A percentile compares a stretch with the other conserved stretches of the same genome.
Conservation (phyloP, 2,329 filamentous ascomycete species). For the Raffaelea ambrosiae region DNA sequence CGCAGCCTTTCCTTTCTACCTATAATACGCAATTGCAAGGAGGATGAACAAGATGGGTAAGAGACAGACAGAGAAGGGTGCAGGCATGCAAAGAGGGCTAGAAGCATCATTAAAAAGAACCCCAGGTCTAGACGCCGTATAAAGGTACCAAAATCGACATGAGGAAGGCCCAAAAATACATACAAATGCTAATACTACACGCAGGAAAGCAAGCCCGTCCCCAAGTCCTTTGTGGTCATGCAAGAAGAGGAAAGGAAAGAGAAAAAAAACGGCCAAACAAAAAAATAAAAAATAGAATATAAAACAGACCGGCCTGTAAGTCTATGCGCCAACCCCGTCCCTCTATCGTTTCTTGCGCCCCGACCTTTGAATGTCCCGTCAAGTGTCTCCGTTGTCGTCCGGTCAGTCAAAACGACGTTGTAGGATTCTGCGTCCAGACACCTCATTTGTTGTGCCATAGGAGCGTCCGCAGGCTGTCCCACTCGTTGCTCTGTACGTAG, state of each 20-base stretch:
- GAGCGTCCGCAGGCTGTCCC: constrained; percentile 79
- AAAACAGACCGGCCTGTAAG: too few relatives aligned
- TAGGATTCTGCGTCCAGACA: background rate
- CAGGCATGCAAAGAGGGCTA: background rate
- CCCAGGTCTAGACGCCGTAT: background rate
- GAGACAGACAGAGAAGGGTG: background rate
- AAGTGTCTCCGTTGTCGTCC: too few relatives aligned
- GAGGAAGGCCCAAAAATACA: background rate
- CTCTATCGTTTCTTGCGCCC: too few relatives aligned
- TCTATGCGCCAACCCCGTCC: too few relatives aligned
- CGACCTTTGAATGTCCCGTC: too few relatives aligned
- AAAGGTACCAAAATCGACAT: background rate
- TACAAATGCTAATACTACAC: constrained; percentile 2
- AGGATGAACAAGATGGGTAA: background rate
- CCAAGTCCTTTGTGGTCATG: background rate
- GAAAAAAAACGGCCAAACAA: background rate
- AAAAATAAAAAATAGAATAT: background rate
- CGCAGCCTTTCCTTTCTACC: background rate
- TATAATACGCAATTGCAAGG: background rate
- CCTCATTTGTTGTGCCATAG: constrained; percentile 69
- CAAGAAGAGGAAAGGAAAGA: background rate
- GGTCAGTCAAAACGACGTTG: too few relatives aligned
- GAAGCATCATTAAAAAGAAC: background rate
- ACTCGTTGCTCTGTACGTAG: constrained; percentile 80
- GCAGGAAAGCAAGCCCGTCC: background rate